Evolutionary conservation across 1,139 yeast species (phyloP), one percentile per base, ranked within the genome.

Genomic region (Pichia terricola): DNA sequence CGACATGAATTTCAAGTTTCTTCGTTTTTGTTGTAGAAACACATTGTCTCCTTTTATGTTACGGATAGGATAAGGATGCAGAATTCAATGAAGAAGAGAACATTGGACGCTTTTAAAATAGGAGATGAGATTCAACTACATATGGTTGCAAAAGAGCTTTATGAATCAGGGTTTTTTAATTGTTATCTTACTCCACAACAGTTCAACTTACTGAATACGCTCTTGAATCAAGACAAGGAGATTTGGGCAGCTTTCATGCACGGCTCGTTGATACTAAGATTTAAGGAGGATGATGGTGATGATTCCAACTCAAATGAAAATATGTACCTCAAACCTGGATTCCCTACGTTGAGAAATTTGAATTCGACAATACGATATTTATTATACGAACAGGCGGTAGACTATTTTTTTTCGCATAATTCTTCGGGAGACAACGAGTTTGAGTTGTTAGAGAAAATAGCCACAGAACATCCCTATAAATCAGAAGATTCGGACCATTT

Each of bases 331-430:
- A 75, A 67, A 61, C 77, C 68, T 60, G 86, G 72, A 28, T 57
- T 52, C 55, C 69, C 57, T 27, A 72, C 80, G 40, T 65, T 78
- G 16, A 73, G 74, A 45, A 66, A 72, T 44, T 62, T 82, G 40
- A 81, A 87, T 3, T 64, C 82, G 43, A 82, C 79, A 50, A 63
- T 82, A 34, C 67, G 91, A 52, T 82, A 81, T 53, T 70, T 82
- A 25, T 64, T 83, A 28, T 83, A 86, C 78, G 89, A 82, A 53
- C 79, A 77, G 55, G 91, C 88, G 5, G 72, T 83, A 16, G 85
- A 80, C 56, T 58, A 59, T 39, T 63, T 58, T 34, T 60, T 63
- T 43, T 39, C 34, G 2, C 34, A 34, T 2, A 28, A 30, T 9
- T 26, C 8, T 4, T n/a, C 25, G 10, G 37, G 37, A n/a, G 11